Base-by-base conservation (phyloP, 345 rosid species). In the Eucalyptus marginata region DNA sequence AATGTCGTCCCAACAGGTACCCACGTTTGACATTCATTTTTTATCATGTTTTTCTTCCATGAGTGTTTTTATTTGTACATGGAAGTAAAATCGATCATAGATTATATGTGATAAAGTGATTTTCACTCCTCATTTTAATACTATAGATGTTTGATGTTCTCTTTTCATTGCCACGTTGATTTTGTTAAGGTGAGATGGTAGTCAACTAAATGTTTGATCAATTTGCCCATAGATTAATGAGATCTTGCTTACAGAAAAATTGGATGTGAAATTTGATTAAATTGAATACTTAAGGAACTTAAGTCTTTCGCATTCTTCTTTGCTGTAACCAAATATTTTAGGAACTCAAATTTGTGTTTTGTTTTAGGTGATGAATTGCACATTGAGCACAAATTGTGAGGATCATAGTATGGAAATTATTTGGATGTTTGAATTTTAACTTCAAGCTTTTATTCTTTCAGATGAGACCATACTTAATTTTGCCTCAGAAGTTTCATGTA, bases 361-460 rank as follows among this genome's bases (percentile, higher is more conserved):
- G n/a, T 24, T 58, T 58, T 10, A 25, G 2, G 13, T 24, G 64
- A 58, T 25, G 3, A 25, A 58, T 58, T 58, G 14, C 64, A 25
- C 14, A 25, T 58, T 58, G 14, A 58, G 64, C n/a, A 58, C 64
- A 58, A 25, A 24, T 58, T 0, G 13, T 10, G n/a, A 58, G 59
- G 59, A 0, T 25, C 64, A 2, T 25, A 58, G 0, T 25, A 24
- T 24, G n/a, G 64, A 25, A 58, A 56, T 22, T 56, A 1, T 56
- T 0, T 56, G 59, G 27, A 56, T 56, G 59, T 56, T 56, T 56
- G 6, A 56, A 9, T 22, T 5, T 9, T 22, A 56, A 56, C 1
- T 27, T 29, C 68, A 56, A 56, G 59, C 59, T 24, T 54, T 22
- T 22, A 56, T 56, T 56, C 1, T 56, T 22, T 56, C 0, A 56